Evolutionary conservation across 805 yeast species (phyloP), one percentile per base, ranked within the genome.

Genomic region (Lipomyces kockii): DNA sequence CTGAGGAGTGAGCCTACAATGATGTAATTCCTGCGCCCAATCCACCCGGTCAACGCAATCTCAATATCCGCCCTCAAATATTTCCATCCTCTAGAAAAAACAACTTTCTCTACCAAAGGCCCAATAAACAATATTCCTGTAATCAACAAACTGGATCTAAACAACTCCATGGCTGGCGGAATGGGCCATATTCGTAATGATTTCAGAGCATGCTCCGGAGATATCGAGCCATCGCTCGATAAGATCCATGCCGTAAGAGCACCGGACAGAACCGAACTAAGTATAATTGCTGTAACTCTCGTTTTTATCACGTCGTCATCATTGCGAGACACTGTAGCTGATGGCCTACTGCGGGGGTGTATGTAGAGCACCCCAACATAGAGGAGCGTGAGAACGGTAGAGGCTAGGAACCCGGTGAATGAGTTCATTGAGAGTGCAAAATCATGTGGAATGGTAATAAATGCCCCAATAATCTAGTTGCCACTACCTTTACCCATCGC

Each of bases 71-170:
- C 11, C n/a, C 25, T 5, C 2, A 62, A 17, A 27, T n/a, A n/a
- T 43, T 61, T 59, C 49, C 56, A 62, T 11, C 74, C 74, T 34
- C 73, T 39, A 37, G 74, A 74, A 32, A 77, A 68, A 14, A 76
- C 58, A 14, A 81, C 11, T 54, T 77, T 75, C 49, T 83, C 81
- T 7, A 79, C 60, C 2, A 85, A 68, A 1, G 88, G 88, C 1
- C 89, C 89, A 2, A 78, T 70, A 67, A 84, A 84, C 1, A 88
- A 78, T 0, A 81, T 75, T 1, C 75, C 63, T 1, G 85, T 81
- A 12, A 65, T 49, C 17, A 65, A 25, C 25, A 65, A 6, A 22
- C 71, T 53, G 9, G 70, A 56, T 32, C 67, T n/a, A 27, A 67
- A 61, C 34, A 67, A 35, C 34, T 61, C 64, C 49, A 39, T 20